These are phyloP conservation scores for Micractinium conductrix DNA, from an alignment of 139 green algal species.

Conservation along the genomic window DNA sequence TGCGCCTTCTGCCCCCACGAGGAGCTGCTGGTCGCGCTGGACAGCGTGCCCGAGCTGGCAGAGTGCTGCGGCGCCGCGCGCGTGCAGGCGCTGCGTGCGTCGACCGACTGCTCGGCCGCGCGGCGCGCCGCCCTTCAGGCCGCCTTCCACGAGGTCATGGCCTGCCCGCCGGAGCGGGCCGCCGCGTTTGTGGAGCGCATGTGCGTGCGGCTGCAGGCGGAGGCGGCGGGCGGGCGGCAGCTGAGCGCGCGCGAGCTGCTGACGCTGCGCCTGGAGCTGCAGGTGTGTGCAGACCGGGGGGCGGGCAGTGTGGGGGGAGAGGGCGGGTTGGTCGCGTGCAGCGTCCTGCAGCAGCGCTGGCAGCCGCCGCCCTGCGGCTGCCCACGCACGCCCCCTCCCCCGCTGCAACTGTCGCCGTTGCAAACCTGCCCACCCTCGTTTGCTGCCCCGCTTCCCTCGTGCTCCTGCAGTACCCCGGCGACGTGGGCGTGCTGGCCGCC, in stretches of 20 bases:
- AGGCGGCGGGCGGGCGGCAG: neutral
- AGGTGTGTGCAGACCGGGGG: too few relatives aligned
- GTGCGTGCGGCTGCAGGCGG: conserved; percentile 59
- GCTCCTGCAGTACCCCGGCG: conserved; percentile 97
- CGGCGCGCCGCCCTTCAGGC: conserved; percentile 53
- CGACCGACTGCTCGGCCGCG: neutral
- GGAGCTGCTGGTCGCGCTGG: conserved; percentile 64
- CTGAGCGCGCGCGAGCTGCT: conserved; percentile 77
- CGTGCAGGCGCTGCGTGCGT: conserved; percentile 30
- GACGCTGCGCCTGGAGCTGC: conserved; percentile 79
- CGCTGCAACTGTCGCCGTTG: too few relatives aligned
- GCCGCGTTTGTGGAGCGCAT: conserved; percentile 50
- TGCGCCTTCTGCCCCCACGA: conserved; percentile 83
- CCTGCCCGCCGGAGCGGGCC: conserved; percentile 49
- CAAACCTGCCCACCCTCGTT: too few relatives aligned
- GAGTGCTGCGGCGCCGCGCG: conserved; percentile 36
- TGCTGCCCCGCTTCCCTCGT: neutral
- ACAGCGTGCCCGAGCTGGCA: conserved; percentile 62
- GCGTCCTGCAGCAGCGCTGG: too few relatives aligned
- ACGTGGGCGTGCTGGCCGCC: conserved; percentile 91
- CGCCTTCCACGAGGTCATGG: conserved; percentile 93
- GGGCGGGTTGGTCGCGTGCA: neutral
- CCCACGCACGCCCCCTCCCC: too few relatives aligned
- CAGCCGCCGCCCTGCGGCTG: too few relatives aligned
- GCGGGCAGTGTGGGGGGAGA: too few relatives aligned